These are phyloP conservation scores for Reticulascus tulasneorum DNA, from an alignment of 2,329 filamentous ascomycete genomes.

Conservation along the genomic window DNA sequence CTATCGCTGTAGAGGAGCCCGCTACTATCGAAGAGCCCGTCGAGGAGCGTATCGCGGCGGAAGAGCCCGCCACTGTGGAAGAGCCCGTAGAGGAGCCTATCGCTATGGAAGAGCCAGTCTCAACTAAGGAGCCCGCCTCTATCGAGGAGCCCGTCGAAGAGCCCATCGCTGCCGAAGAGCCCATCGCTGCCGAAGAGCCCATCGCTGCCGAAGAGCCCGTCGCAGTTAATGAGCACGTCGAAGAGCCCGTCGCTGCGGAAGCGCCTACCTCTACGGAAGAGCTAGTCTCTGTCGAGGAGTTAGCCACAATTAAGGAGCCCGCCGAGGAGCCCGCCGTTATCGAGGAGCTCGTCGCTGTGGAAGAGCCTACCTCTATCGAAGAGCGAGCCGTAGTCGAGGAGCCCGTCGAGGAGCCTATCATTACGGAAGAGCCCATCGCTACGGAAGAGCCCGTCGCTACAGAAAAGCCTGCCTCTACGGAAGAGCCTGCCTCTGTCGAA, in stretches of 20 bases:
- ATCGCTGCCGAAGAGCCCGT: constrained; percentile 8
- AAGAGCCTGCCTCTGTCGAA: constrained; percentile 2
- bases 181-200: constrained; percentile 1
- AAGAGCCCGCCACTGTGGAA: constrained; percentile 10
- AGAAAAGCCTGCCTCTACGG: constrained; percentile 8
- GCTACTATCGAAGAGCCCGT: background rate
- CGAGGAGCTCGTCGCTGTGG: constrained; percentile 1
- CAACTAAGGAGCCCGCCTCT: background rate
- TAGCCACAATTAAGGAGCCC: too few species aligned
- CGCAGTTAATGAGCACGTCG: constrained; percentile 4
- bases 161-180: background rate
- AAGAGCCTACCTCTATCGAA: background rate
- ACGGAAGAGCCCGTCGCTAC: constrained; percentile 8
- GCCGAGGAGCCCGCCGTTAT: too few species aligned
- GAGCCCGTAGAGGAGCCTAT: too few species aligned
- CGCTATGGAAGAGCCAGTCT: constrained; percentile 3
- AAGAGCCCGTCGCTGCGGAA: constrained; percentile 3
- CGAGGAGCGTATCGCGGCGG: constrained; percentile 4
- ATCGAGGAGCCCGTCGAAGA: background rate
- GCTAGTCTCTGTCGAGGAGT: constrained; percentile 2
- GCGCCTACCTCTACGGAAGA: constrained; percentile 8
- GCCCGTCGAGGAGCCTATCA: constrained; percentile 1
- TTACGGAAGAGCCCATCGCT: constrained; percentile 7
- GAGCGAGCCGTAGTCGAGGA: constrained; percentile 1
- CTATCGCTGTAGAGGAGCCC: background rate